Conservation (phyloP, 2,329 filamentous ascomycete genomes). For the Cadophora malorum region DNA sequence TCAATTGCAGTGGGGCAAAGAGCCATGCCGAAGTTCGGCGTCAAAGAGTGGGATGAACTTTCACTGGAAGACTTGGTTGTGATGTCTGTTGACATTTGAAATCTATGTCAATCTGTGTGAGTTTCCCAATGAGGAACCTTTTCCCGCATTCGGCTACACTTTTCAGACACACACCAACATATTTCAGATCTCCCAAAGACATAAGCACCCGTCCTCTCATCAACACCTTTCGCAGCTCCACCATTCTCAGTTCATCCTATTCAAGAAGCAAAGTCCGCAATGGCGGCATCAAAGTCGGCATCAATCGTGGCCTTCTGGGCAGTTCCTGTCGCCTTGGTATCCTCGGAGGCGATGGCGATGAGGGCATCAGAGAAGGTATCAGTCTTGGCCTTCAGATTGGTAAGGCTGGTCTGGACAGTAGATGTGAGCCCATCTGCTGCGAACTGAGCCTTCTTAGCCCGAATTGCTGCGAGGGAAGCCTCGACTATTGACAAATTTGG, state of each 20-base stretch:
- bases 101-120: neutral
- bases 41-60: slow-evolving; percentile 13
- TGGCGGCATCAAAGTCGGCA: slow-evolving; percentile 19
- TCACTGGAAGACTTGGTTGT: neutral
- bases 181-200: neutral
- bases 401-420: slow-evolving; percentile 23
- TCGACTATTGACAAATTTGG: neutral
- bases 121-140: neutral
- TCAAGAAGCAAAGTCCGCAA: slow-evolving; percentile 12
- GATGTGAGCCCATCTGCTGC: slow-evolving; percentile 17
- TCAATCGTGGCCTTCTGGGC: slow-evolving; percentile 25
- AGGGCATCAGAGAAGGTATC: slow-evolving; percentile 29
- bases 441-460: slow-evolving; percentile 31
- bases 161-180: neutral
- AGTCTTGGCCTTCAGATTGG: slow-evolving; percentile 24
- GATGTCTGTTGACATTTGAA: neutral
- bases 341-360: slow-evolving; percentile 28
- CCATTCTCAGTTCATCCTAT: neutral
- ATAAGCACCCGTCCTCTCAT: neutral
- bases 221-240: neutral
- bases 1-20: neutral
- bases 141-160: neutral
- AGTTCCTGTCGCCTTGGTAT: slow-evolving; percentile 22
- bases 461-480: slow-evolving; percentile 21
- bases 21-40: neutral